Evolutionary conservation across 202 grass and related monocot species (phyloP).

Genomic region (Panicum hallii): DNA sequence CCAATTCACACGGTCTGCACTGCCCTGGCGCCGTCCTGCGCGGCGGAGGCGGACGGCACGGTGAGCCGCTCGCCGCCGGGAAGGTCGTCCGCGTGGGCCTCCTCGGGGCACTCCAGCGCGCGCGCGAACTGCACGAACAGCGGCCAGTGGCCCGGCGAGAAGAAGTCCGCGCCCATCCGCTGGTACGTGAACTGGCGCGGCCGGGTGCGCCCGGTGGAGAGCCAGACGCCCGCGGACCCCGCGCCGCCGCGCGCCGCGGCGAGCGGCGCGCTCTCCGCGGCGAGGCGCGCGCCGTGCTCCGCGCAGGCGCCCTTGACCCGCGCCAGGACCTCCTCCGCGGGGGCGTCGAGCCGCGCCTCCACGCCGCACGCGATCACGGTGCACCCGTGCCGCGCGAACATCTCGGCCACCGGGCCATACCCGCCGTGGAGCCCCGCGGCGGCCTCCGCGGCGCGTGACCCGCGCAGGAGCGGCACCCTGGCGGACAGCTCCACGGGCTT

Average conservation of each 20-base stretch:
- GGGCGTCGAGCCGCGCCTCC: conserved; percentile 56
- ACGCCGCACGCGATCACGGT: conserved; percentile 66
- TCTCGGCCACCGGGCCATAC: conserved; percentile 58
- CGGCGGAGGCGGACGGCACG: neutral
- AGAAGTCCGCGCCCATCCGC: conserved; percentile 85
- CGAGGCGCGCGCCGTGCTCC: conserved; percentile 52
- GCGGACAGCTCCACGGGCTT: conserved; percentile 61
- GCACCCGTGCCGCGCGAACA: conserved; percentile 63
- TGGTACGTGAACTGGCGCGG: conserved; percentile 66
- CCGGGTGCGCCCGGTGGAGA: conserved; percentile 35
- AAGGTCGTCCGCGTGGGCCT: conserved; percentile 60
- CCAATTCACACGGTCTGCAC: conserved; percentile 51
- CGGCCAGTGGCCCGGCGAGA: conserved; percentile 89
- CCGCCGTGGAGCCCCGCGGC: conserved; percentile 74
- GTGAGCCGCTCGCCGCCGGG: conserved; percentile 20
- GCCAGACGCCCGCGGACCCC: conserved; percentile 47
- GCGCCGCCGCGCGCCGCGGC: conserved; percentile 37
- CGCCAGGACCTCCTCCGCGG: conserved; percentile 47
- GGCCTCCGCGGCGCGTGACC: conserved; percentile 58
- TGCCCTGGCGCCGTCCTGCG: conserved; percentile 17
- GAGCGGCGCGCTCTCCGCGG: conserved; percentile 74
- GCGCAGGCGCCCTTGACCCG: conserved; percentile 64
- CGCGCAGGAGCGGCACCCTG: conserved; percentile 67
- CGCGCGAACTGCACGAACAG: conserved; percentile 73
- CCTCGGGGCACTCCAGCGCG: conserved; percentile 50